Evolutionary conservation across 2,329 filamentous ascomycete species (phyloP).

Genomic region (Colletotrichum brevisporum): DNA sequence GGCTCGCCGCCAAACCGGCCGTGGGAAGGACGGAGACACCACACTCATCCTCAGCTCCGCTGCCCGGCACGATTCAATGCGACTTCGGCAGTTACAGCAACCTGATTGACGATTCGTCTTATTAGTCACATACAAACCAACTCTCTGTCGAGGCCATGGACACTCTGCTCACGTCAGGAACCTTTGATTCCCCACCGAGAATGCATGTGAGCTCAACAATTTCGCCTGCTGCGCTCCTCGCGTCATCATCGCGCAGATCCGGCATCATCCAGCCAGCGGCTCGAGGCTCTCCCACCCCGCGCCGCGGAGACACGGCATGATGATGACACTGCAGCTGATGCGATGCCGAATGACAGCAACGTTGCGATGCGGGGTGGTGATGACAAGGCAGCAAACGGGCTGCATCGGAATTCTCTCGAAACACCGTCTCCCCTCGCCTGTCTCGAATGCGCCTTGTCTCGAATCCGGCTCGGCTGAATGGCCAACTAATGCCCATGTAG

Average conservation of each 20-base stretch:
- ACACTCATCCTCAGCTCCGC: constrained; percentile 4
- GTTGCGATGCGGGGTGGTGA: constrained; percentile 11
- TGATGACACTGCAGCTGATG: not conserved
- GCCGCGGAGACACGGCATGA: not conserved
- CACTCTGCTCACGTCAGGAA: not conserved
- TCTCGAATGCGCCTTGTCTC: constrained; percentile 1
- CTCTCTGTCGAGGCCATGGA: too few relatives aligned
- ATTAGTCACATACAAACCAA: too few relatives aligned
- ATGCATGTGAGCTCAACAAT: constrained; percentile 8
- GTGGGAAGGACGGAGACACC: not conserved
- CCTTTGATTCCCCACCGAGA: not conserved
- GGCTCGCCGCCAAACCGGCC: constrained; percentile 1
- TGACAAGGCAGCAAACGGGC: not conserved
- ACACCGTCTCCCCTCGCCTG: not conserved
- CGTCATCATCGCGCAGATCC: not conserved
- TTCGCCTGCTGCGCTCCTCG: not conserved
- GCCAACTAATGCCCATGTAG: too few relatives aligned
- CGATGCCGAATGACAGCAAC: not conserved
- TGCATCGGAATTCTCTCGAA: not conserved
- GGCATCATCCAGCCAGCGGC: too few relatives aligned
- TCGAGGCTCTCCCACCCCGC: not conserved
- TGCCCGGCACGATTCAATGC: not conserved
- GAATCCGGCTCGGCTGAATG: not conserved
- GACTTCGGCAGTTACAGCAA: not conserved
- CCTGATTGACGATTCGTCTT: not conserved